Percentiles rank a stretch among this genome's conserved stretches.
These are phyloP conservation scores for Adansonia grandidieri DNA, from an alignment of 441 rosid genomes.

Conservation along the genomic window DNA sequence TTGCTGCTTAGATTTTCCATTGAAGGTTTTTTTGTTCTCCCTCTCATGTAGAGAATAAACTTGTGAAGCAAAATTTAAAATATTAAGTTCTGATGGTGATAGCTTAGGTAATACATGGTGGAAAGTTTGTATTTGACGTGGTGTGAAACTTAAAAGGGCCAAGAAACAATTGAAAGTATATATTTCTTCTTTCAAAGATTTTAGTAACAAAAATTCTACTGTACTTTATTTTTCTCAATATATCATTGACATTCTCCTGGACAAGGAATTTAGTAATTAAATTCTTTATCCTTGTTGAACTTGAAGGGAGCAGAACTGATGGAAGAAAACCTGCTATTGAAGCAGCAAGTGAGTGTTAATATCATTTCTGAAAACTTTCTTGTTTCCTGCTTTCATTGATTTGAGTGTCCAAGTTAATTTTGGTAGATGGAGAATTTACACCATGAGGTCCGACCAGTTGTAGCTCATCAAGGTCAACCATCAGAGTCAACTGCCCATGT, in stretches of 20 bases:
- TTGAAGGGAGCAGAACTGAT: constrained; percentile 36
- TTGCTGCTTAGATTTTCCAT: not conserved
- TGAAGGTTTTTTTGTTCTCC: too few relatives aligned
- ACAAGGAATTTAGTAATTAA: not conserved
- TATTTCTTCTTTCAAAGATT: not conserved
- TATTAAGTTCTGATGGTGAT: not conserved
- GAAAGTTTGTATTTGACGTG: not conserved
- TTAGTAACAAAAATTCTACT: not conserved
- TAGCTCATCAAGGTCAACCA: constrained; percentile 26
- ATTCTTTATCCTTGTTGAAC: not conserved
- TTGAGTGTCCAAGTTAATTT: not conserved
- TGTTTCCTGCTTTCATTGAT: not conserved
- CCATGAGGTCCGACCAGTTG: not conserved
- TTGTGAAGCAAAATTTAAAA: not conserved
- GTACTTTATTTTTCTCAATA: not conserved
- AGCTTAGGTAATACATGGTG: not conserved
- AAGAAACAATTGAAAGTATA: not conserved
- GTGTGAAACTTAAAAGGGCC: not conserved
- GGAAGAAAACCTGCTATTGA: constrained; percentile 39
- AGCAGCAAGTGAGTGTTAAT: constrained; percentile 28
- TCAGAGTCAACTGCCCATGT: constrained; percentile 26
- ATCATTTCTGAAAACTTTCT: not conserved
- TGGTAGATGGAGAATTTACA: constrained; percentile 28
- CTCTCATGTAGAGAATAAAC: too few relatives aligned
- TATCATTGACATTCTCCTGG: not conserved